Evolutionary conservation across 2,329 filamentous ascomycete species (phyloP), one percentile per base, ranked within the genome.

Genomic region (Clarireedia sp.): DNA sequence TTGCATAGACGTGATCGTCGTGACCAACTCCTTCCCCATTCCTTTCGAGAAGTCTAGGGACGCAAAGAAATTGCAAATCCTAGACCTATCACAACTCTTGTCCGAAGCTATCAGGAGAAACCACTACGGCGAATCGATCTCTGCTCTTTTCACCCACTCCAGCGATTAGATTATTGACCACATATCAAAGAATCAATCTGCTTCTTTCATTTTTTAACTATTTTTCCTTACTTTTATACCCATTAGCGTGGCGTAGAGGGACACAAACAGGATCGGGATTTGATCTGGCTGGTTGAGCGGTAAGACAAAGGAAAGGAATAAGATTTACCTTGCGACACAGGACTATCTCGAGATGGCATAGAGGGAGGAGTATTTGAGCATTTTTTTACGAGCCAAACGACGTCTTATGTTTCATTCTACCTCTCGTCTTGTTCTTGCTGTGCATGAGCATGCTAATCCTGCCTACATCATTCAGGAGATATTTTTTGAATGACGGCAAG

Each of bases 21-120:
- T 97, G 65, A 99, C 94, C 36, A 97, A 99, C 74, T 95, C 91
- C 55, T 97, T 97, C 71, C 94, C 94, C 2, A 95, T 99, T 61
- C 80, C 85, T 21, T 83, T 86, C 56, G 83, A 88, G 61, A 85
- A 87, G 71, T 78, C 82, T 36, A 81, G 77, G 63, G 81, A 80
- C 57, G 85, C 83, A 51, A 85, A 80, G 73, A 99, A 99, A 77
- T 78, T 99, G 65, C 83, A 95, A 55, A 80, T 96, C 36, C 81
- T 99, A 57, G 91, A 96, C 67, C 80, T 99, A 16, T 95, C 91
- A 24, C 88, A 86, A 68, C 76, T 99, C 51, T 77, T 99, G 41
- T 83, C 90, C 4, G 94, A 99, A 73, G 90, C 91, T 50, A 97
- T 99, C 64, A 82, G 94, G 65, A 84, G 94, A 66, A 97, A 97